phyloP scores from a whole-genome alignment of 2,329 filamentous ascomycete genomes.

The Monosporascus sp. region DNA sequence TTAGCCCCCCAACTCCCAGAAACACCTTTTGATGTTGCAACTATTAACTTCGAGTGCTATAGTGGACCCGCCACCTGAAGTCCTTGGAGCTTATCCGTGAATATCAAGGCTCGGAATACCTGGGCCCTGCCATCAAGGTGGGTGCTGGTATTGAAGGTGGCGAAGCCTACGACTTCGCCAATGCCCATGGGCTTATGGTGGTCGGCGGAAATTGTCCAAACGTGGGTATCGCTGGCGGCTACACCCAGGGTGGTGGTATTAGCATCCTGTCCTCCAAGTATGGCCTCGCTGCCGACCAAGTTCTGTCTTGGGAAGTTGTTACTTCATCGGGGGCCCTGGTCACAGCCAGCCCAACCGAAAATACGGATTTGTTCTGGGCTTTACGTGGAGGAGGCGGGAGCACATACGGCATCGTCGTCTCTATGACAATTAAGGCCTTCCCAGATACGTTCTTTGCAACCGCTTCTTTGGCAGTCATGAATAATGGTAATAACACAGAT shows the following conservation, averaged over 20 bases:
- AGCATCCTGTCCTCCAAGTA: constrained; percentile 44
- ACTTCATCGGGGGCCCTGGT: constrained; percentile 44
- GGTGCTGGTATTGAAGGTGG: constrained; percentile 16
- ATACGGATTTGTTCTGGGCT: constrained; percentile 60
- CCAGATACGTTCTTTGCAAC: constrained; percentile 7
- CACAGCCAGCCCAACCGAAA: constrained; percentile 39
- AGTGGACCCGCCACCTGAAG: constrained; percentile 15
- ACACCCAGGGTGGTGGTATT: constrained; percentile 48
- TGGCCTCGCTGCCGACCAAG: constrained; percentile 55
- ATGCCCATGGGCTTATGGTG: constrained; percentile 3
- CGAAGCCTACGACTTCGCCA: constrained; percentile 5
- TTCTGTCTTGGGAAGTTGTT: constrained; percentile 51
- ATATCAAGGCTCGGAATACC: constrained; percentile 21
- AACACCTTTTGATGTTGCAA: no score
- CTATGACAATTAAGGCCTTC: constrained; percentile 7
- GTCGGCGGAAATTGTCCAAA: constrained; percentile 11
- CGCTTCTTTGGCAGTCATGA: constrained; percentile 1
- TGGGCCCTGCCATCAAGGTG: constrained; percentile 36
- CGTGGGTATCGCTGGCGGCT: constrained; percentile 11
- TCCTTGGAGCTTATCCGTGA: constrained; percentile 9
- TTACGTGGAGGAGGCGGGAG: constrained; percentile 54
- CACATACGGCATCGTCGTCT: constrained; percentile 51
- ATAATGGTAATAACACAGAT: constrained; percentile 7
- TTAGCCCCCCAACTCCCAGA: no score
- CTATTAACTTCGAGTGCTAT: no score